Evolutionary conservation across 73 alveolate species (phyloP), one percentile per base, ranked within the genome.

Genomic region (Breviolum minutum): DNA sequence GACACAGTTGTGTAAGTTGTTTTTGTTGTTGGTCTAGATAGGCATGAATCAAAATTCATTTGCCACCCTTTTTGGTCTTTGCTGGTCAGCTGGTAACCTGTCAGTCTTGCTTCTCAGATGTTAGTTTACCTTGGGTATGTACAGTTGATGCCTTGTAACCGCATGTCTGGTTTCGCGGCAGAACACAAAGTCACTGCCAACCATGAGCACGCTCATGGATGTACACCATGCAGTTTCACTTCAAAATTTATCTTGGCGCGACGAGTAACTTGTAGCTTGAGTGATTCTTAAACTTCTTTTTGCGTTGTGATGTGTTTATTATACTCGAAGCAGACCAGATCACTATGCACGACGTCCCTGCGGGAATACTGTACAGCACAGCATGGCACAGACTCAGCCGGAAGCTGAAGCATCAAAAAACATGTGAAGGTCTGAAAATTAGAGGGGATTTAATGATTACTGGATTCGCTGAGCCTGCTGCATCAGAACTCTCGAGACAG

Each of bases 131-230:
- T 80, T 32, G 88, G 63, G 32, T 14, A 6, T 80, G 54, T 48
- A 40, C 88, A 80, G 88, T 32, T 80, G 54, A 63, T 80, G 88
- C 88, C 88, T 80, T 16, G 27, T 80, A 76, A 14, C 54, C 54
- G 88, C 88, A 80, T 80, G 88, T 17, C 32, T 66, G 22, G 22
- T 80, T 80, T 80, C 68, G 88, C 8, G 26, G 88, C 88, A 80
- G 88, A 48, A 80, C 88, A 80, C 88, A 80, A 80, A 80, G 88
- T 80, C 68, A 17, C 88, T 80, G 88, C 88, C 69, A 48, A 66
- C 54, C 54, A 40, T 40, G 54, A 40, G 54, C 54, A 40, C 54
- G 54, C 54, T 40, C 54, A 40, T 3, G 54, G 54, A 40, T 40
- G 54, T 40, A 40, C 54, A 40, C 54, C 54, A 40, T 40, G 54